phyloP scores from a whole-genome alignment of 2,329 filamentous ascomycete genomes.

The Monilinia vaccinii-corymbosi region DNA sequence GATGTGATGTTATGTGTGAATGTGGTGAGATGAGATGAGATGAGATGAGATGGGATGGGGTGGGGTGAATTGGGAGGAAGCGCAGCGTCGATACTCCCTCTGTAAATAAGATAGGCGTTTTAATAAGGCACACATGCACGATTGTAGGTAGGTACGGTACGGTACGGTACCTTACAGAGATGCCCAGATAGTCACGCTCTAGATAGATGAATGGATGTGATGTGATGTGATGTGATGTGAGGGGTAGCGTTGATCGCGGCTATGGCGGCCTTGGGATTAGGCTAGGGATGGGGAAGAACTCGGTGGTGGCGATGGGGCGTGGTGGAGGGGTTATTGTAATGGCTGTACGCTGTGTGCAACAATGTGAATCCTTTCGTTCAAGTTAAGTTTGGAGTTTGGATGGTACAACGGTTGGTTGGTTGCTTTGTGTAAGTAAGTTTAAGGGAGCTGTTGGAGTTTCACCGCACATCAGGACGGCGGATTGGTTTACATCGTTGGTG shows the following conservation, averaged over 20 bases:
- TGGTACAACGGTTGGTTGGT: background rate
- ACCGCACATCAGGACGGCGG: background rate
- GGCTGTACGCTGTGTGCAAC: background rate
- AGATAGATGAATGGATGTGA: too few species aligned
- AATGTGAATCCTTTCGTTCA: conserved; percentile 1
- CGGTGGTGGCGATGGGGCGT: background rate
- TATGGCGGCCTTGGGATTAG: background rate
- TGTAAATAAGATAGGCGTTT: background rate
- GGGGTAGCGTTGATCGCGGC: background rate
- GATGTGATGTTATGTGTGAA: background rate
- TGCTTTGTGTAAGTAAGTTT: background rate
- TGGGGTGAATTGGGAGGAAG: background rate
- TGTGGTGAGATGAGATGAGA: background rate
- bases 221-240: too few species aligned
- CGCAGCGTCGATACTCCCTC: background rate
- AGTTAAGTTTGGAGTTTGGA: too few species aligned
- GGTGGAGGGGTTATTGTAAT: background rate
- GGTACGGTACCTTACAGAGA: background rate
- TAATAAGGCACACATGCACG: background rate
- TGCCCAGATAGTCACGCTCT: background rate
- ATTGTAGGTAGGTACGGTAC: background rate
- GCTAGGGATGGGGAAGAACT: background rate
- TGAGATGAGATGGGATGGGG: background rate
- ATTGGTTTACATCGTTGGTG: background rate
- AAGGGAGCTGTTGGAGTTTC: too few species aligned